Percentiles rank a stretch among this genome's conserved stretches.
Conservation (phyloP, 2,329 filamentous ascomycete genomes). For the Diaporthe sp. region DNA sequence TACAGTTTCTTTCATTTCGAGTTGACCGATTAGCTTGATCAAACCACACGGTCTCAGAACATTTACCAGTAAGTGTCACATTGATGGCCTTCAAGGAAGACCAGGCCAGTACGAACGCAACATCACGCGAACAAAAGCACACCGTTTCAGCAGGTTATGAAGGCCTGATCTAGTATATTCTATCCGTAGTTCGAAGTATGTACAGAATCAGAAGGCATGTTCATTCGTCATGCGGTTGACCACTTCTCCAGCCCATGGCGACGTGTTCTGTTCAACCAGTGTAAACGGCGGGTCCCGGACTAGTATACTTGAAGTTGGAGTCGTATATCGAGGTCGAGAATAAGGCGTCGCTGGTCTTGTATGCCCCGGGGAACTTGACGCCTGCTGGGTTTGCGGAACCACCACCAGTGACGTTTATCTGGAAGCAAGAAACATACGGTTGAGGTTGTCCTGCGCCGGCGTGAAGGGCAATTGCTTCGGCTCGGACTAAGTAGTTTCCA, state of each 20-base stretch:
- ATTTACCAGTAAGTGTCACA: no score
- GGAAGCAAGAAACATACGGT: slow-evolving; percentile 43
- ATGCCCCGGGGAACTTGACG: slow-evolving; percentile 64
- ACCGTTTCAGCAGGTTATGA: background rate
- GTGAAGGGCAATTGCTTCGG: slow-evolving; percentile 61
- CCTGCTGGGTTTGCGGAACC: slow-evolving; percentile 57
- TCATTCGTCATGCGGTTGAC: background rate
- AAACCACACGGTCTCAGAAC: background rate
- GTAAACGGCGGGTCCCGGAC: slow-evolving; percentile 30
- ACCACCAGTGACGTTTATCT: slow-evolving; percentile 62
- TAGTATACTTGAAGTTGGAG: slow-evolving; percentile 34
- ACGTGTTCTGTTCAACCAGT: background rate
- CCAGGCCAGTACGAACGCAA: background rate
- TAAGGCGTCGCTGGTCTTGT: slow-evolving; percentile 52
- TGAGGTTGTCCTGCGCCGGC: slow-evolving; percentile 45
- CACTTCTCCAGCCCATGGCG: background rate
- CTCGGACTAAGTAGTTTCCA: slow-evolving; percentile 60
- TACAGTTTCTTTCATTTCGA: background rate
- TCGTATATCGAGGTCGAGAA: slow-evolving; percentile 31
- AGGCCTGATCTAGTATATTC: background rate
- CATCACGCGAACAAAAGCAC: no score
- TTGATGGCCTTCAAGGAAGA: background rate
- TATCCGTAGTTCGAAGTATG: slow-evolving; percentile 7
- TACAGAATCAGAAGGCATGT: slow-evolving; percentile 2
- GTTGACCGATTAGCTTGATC: background rate